A percentile compares a stretch with the other conserved stretches of the same genome.
Evolutionary conservation across 2,329 filamentous ascomycete species (phyloP).

Genomic region (Aspergillus sp.): DNA sequence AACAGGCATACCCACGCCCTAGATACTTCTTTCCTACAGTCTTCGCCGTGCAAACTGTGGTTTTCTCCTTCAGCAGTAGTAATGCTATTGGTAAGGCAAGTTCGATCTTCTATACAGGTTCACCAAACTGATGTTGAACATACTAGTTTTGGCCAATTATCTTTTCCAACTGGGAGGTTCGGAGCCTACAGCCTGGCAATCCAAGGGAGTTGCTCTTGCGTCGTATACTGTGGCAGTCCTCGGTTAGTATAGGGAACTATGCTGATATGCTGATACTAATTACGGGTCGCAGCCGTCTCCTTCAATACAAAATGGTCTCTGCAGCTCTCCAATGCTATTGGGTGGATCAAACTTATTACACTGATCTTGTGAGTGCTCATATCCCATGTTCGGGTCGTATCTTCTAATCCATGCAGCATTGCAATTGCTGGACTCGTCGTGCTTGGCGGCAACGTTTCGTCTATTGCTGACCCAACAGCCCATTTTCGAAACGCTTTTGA

Average conservation of each 20-base stretch:
- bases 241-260: constrained; percentile 39
- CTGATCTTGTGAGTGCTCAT: constrained; percentile 53
- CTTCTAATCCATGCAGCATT: constrained; percentile 37
- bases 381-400: neutral
- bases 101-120: neutral
- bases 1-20: constrained; percentile 66
- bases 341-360: constrained; percentile 60
- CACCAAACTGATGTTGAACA: constrained; percentile 25
- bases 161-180: constrained; percentile 58
- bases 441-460: constrained; percentile 54
- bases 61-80: constrained; percentile 65
- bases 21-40: constrained; percentile 63
- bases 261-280: neutral
- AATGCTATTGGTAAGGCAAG: constrained; percentile 55
- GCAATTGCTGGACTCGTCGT: constrained; percentile 63
- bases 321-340: constrained; percentile 57
- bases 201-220: constrained; percentile 66
- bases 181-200: constrained; percentile 59
- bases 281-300: constrained; percentile 37
- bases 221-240: constrained; percentile 61
- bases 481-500: constrained; percentile 59
- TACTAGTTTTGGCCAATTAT: constrained; percentile 61
- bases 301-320: constrained; percentile 60
- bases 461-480: constrained; percentile 49
- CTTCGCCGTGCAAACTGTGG: constrained; percentile 63